These are phyloP conservation scores for Mortierella alpina DNA, from an alignment of 192 early-diverging fungal genomes.

Conservation along the genomic window DNA sequence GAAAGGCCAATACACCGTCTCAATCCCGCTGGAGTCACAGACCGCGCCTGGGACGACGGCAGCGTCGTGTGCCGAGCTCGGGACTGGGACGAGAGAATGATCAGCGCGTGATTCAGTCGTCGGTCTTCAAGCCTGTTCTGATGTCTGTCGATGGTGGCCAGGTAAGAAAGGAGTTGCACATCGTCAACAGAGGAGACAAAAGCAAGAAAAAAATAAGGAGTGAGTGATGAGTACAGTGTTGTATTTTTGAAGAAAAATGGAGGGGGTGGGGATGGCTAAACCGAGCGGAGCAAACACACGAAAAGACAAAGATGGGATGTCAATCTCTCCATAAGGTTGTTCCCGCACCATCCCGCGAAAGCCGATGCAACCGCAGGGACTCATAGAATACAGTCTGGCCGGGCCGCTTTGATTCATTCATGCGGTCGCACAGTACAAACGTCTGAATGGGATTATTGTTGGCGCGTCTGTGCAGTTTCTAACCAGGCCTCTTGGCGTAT, in stretches of 20 bases:
- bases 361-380: too few relatives aligned
- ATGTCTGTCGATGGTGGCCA: constrained; percentile 25
- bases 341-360: too few relatives aligned
- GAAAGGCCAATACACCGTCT: constrained; percentile 15
- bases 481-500: neutral
- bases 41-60: constrained; percentile 7
- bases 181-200: neutral
- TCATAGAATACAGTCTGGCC: too few relatives aligned
- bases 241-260: too few relatives aligned
- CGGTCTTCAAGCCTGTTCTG: constrained; percentile 39
- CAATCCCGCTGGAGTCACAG: constrained; percentile 23
- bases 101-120: constrained; percentile 40
- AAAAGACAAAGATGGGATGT: neutral
- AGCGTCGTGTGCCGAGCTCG: constrained; percentile 30
- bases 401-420: too few relatives aligned
- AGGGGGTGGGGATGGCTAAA: neutral
- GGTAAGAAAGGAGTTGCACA: constrained; percentile 1
- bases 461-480: neutral
- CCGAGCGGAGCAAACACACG: neutral
- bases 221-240: neutral
- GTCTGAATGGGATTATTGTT: constrained; percentile 1
- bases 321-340: neutral
- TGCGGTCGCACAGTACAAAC: neutral
- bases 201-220: neutral
- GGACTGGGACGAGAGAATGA: constrained; percentile 43